Evolutionary conservation across 2,329 filamentous ascomycete species (phyloP).

Genomic region (Cordyceps militaris): DNA sequence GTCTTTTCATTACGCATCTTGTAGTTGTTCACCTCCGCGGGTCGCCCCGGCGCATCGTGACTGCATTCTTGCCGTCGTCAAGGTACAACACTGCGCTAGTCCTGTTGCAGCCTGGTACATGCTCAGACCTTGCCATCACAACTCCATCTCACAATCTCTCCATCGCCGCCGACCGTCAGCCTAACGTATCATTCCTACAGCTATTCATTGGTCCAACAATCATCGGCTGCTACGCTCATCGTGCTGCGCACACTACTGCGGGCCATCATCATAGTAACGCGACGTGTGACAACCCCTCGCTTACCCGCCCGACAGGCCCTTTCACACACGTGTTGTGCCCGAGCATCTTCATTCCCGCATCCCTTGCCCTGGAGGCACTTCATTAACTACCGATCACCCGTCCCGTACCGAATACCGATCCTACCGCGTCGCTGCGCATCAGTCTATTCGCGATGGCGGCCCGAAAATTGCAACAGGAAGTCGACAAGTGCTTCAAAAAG

Average conservation of each 20-base stretch:
- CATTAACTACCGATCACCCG: not conserved
- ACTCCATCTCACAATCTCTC: constrained; percentile 7
- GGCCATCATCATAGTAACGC: constrained; percentile 5
- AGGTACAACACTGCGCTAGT: constrained; percentile 3
- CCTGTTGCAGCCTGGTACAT: constrained; percentile 7
- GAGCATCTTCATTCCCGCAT: not conserved
- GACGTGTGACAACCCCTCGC: constrained; percentile 2
- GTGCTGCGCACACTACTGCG: constrained; percentile 9
- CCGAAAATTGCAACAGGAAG: constrained; percentile 94
- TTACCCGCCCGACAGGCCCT: not conserved
- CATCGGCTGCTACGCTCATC: not conserved
- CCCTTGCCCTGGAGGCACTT: constrained; percentile 6
- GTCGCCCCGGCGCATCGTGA: not conserved
- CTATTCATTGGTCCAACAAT: not conserved
- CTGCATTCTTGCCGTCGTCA: not conserved
- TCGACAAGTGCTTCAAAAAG: constrained; percentile 99
- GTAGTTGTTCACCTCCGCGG: no score
- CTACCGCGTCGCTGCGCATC: not conserved
- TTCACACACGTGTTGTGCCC: constrained; percentile 6
- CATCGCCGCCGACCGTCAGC: not conserved
- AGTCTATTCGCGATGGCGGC: constrained; percentile 65
- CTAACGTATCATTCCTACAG: constrained; percentile 2
- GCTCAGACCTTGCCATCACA: constrained; percentile 5
- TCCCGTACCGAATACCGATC: not conserved
- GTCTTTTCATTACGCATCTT: no score